Percentiles rank a stretch among this genome's conserved stretches.
phyloP scores from a whole-genome alignment of 352 stramenopile species.

The Blastocystis sp. region DNA sequence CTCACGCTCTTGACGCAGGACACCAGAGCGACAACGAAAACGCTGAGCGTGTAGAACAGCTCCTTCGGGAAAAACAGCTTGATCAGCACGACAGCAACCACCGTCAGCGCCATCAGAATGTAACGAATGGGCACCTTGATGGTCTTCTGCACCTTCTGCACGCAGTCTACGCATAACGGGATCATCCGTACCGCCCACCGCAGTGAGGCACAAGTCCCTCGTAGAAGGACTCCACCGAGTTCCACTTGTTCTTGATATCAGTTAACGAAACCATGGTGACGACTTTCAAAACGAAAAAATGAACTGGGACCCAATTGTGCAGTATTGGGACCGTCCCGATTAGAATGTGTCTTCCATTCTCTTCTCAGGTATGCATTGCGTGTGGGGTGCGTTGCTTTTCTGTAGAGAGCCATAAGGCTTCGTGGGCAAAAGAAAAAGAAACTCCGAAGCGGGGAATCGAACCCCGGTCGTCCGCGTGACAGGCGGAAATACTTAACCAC shows the following conservation, averaged over 20 bases:
- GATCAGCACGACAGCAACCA: neutral
- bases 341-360: too few species aligned
- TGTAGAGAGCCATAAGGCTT: neutral
- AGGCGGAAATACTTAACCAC: constrained; percentile 64
- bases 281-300: too few species aligned
- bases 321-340: too few species aligned
- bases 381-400: too few species aligned
- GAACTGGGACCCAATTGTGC: too few species aligned
- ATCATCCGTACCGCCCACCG: neutral
- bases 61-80: constrained; percentile 9
- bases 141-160: neutral
- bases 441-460: constrained; percentile 59
- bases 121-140: neutral
- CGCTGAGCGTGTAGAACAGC: constrained; percentile 12
- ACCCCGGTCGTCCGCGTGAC: constrained; percentile 59
- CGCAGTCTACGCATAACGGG: neutral
- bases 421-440: constrained; percentile 3
- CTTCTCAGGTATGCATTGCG: too few species aligned
- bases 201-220: neutral
- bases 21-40: constrained; percentile 14
- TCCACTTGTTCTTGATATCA: neutral
- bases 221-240: neutral
- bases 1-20: constrained; percentile 8
- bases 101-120: neutral
- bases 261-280: neutral